Conservation (phyloP, 192 early-diverging fungal species). For the Mortierella claussenii region DNA sequence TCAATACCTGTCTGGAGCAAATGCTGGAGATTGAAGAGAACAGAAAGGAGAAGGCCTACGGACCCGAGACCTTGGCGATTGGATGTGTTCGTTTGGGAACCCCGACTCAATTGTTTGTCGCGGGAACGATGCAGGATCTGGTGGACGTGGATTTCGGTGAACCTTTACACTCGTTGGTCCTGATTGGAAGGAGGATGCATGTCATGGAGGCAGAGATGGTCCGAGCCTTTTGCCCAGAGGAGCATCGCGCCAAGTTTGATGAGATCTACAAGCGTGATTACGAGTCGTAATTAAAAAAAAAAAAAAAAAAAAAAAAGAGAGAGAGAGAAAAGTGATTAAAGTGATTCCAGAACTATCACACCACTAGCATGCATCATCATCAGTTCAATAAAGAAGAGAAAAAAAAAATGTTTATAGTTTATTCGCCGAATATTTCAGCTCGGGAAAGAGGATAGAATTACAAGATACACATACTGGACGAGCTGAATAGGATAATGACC, state of each 20-base stretch:
- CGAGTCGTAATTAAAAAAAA: conserved; percentile 42
- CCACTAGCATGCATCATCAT: no score
- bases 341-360: no score
- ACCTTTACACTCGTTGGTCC: conserved; percentile 93
- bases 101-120: conserved; percentile 78
- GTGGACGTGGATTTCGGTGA: conserved; percentile 88
- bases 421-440: no score
- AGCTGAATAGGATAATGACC: no score
- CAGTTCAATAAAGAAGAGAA: no score
- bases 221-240: conserved; percentile 71
- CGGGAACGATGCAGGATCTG: conserved; percentile 90
- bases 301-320: no score
- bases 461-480: no score
- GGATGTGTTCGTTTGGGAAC: conserved; percentile 93
- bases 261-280: conserved; percentile 74
- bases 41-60: conserved; percentile 78
- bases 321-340: no score
- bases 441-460: no score
- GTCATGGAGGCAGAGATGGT: conserved; percentile 92
- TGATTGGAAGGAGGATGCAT: conserved; percentile 92
- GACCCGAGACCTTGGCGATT: conserved; percentile 84
- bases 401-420: no score
- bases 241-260: conserved; percentile 72
- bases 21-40: conserved; percentile 92
- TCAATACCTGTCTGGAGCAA: conserved; percentile 93